Conservation (phyloP, 176 grass and related monocot species). For the Stipa capillata region DNA sequence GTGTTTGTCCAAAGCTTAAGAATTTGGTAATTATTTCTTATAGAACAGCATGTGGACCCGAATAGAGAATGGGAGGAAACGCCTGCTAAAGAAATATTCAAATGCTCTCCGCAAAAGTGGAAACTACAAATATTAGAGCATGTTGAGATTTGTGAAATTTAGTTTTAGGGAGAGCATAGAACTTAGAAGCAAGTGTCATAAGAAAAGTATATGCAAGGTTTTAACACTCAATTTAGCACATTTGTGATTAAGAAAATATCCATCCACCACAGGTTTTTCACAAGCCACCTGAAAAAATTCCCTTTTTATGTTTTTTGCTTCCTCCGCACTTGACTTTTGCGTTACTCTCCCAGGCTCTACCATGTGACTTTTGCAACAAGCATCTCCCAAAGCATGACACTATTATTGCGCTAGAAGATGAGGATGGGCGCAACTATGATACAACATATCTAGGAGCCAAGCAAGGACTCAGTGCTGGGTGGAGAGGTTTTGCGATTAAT, state of each 20-base stretch:
- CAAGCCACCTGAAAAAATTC: not conserved
- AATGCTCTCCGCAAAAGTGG: not conserved
- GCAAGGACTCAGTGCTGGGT: constrained; percentile 40
- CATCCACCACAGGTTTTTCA: not conserved
- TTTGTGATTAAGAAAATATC: not conserved
- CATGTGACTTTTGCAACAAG: constrained; percentile 31
- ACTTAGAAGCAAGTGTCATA: not conserved
- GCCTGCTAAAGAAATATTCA: too few relatives aligned
- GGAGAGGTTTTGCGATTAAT: constrained; percentile 35
- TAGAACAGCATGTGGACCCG: not conserved
- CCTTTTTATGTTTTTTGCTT: not conserved
- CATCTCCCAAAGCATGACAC: constrained; percentile 33
- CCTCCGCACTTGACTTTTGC: not conserved
- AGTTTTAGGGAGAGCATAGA: not conserved
- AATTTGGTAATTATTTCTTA: not conserved
- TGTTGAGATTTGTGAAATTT: not conserved
- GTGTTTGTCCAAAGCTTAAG: not conserved
- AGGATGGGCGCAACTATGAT: constrained; percentile 19
- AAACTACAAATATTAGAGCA: not conserved
- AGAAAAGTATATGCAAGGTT: not conserved
- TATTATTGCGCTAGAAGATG: constrained; percentile 26
- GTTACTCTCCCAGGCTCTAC: constrained; percentile 24
- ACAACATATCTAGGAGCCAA: constrained; percentile 9
- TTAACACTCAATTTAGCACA: not conserved
- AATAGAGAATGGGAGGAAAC: not conserved